Conservation (phyloP, 805 yeast genomes). For the Nakazawaea siamensis region DNA sequence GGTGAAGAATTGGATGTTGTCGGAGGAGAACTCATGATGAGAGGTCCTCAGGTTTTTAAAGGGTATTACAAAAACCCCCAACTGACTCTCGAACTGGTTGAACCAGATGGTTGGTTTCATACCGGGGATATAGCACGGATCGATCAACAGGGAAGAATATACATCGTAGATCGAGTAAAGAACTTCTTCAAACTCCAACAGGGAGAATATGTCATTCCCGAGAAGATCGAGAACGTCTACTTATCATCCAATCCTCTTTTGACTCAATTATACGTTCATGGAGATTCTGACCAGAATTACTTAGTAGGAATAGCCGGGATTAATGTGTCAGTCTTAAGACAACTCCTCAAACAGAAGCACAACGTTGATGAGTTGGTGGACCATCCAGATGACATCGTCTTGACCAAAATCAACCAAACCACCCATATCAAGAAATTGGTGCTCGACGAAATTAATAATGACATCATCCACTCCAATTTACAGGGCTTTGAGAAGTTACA, state of each 20-base stretch:
- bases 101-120: constrained; percentile 53
- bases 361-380: constrained; percentile 4
- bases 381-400: not conserved
- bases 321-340: constrained; percentile 21
- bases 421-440: constrained; percentile 21
- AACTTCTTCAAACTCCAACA: constrained; percentile 67
- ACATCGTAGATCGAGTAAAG: constrained; percentile 67
- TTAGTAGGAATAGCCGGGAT: constrained; percentile 59
- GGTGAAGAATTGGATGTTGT: constrained; percentile 19
- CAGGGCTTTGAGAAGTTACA: constrained; percentile 60
- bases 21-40: constrained; percentile 51
- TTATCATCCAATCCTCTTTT: constrained; percentile 34
- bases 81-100: constrained; percentile 46
- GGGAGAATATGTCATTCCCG: constrained; percentile 69
- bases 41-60: constrained; percentile 57
- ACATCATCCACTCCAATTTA: constrained; percentile 27
- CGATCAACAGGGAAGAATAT: constrained; percentile 43
- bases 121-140: constrained; percentile 59
- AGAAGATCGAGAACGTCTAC: constrained; percentile 61
- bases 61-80: constrained; percentile 49
- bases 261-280: constrained; percentile 53
- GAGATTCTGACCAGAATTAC: constrained; percentile 48
- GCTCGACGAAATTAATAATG: constrained; percentile 27
- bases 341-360: not conserved
- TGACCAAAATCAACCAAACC: constrained; percentile 14